Evolutionary conservation across 2,329 filamentous ascomycete species (phyloP).

Genomic region (Domatiomyces globalis): DNA sequence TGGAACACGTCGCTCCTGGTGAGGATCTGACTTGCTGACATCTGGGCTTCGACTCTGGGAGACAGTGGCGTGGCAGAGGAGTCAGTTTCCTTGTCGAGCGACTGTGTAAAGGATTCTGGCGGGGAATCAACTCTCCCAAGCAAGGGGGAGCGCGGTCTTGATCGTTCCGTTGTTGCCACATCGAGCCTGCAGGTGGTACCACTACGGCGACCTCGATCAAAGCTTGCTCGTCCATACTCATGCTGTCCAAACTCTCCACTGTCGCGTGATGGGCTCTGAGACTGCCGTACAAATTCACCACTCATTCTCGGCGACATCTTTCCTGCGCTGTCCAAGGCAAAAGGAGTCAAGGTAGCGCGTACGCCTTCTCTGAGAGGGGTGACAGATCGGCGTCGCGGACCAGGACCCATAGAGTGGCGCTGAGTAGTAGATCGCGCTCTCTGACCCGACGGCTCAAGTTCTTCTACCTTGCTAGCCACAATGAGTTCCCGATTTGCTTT

Average conservation of each 20-base stretch:
- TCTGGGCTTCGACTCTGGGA: conserved; percentile 51
- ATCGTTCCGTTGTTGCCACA: conserved; percentile 33
- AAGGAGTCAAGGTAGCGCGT: conserved; percentile 45
- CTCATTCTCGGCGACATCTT: conserved; percentile 36
- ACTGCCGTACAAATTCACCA: conserved; percentile 30
- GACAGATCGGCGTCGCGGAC: conserved; percentile 8
- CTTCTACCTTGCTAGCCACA: background rate
- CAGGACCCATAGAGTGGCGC: conserved; percentile 3
- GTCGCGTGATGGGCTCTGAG: conserved; percentile 22
- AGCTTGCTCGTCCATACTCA: conserved; percentile 22
- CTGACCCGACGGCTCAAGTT: background rate
- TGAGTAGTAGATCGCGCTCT: background rate
- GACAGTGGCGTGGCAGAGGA: conserved; percentile 57
- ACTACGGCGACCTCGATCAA: conserved; percentile 39
- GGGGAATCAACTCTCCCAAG: conserved; percentile 48
- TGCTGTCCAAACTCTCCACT: conserved; percentile 21
- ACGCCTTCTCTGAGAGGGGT: conserved; percentile 40
- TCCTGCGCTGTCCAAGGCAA: conserved; percentile 30
- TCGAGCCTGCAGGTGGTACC: conserved; percentile 47
- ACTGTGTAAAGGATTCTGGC: conserved; percentile 58
- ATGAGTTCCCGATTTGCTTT: background rate
- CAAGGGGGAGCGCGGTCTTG: conserved; percentile 36
- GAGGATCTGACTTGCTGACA: conserved; percentile 83
- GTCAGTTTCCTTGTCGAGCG: conserved; percentile 57
- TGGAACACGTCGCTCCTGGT: conserved; percentile 78